Conservation (phyloP, 805 yeast species). For the Ogataea zsoltii region DNA sequence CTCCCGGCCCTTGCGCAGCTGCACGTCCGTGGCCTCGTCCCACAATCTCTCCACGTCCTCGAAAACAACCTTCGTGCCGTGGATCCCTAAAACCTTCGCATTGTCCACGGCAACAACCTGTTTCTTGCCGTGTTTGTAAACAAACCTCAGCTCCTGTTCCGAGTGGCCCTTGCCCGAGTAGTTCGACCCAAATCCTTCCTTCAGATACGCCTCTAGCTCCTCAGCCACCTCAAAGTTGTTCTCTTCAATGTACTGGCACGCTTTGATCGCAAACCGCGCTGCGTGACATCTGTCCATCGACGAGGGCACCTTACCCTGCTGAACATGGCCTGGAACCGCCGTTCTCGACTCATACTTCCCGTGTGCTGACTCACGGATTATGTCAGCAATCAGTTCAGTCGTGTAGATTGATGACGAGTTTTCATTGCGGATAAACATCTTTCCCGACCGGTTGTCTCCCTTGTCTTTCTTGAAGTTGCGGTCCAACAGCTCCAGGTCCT, state of each 20-base stretch:
- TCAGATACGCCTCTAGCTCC: constrained; percentile 13
- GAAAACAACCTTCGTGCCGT: constrained; percentile 64
- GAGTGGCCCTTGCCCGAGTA: constrained; percentile 24
- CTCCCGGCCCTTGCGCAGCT: constrained; percentile 62
- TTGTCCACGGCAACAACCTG: constrained; percentile 40
- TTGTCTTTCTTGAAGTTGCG: constrained; percentile 69
- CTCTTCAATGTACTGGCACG: constrained; percentile 84
- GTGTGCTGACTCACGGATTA: constrained; percentile 68
- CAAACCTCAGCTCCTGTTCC: constrained; percentile 48
- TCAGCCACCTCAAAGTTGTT: constrained; percentile 17
- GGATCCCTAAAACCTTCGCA: constrained; percentile 69
- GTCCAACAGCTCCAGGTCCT: constrained; percentile 70
- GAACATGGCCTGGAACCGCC: constrained; percentile 97
- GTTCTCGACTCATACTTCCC: constrained; percentile 87
- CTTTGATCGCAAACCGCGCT: constrained; percentile 84
- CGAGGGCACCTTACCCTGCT: constrained; percentile 95
- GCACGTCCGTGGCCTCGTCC: constrained; percentile 59
- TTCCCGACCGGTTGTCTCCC: constrained; percentile 83
- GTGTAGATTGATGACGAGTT: constrained; percentile 80
- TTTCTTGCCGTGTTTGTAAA: constrained; percentile 50
- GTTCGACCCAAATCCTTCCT: constrained; percentile 28
- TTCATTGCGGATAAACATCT: constrained; percentile 80
- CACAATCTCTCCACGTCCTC: constrained; percentile 57
- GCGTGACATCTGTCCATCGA: constrained; percentile 92
- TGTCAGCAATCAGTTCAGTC: constrained; percentile 79